Percentiles rank a stretch among this genome's conserved stretches.
These are phyloP conservation scores for Coemansia sp. DNA, from an alignment of 192 early-diverging fungal genomes.

Conservation along the genomic window DNA sequence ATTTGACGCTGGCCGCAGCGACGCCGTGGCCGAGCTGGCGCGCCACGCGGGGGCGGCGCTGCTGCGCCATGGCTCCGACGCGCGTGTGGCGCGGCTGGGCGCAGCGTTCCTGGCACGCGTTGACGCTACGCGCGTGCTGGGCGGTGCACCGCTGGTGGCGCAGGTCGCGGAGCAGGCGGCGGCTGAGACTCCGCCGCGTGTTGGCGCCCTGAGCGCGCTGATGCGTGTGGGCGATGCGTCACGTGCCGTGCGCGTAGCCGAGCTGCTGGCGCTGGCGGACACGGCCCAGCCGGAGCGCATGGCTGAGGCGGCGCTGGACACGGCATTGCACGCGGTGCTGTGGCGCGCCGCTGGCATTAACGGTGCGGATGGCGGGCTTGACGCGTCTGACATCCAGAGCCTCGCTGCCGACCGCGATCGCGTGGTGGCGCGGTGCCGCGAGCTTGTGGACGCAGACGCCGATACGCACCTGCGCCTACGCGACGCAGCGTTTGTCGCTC, in stretches of 20 bases:
- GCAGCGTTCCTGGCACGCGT: conserved; percentile 30
- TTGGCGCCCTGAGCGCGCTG: conserved; percentile 23
- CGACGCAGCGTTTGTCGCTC: conserved; percentile 36
- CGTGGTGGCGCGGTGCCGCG: conserved; percentile 8
- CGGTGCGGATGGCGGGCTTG: background rate
- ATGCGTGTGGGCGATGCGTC: conserved; percentile 23
- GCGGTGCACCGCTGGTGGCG: background rate
- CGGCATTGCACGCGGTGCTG: conserved; percentile 27
- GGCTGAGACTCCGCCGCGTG: conserved; percentile 12
- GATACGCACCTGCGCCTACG: conserved; percentile 11
- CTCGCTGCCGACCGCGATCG: conserved; percentile 23
- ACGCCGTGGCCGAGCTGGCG: conserved; percentile 7
- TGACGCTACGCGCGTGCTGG: conserved; percentile 27
- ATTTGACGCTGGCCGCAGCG: conserved; percentile 30
- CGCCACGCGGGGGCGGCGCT: conserved; percentile 11
- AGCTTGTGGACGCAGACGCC: conserved; percentile 10
- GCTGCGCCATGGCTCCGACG: conserved; percentile 25
- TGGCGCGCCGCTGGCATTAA: conserved; percentile 15
- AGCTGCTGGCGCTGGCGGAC: background rate
- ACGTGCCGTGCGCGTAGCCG: background rate
- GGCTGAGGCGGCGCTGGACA: conserved; percentile 28
- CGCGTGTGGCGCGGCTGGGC: conserved; percentile 24
- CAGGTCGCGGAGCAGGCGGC: conserved; percentile 11
- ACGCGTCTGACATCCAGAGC: background rate
- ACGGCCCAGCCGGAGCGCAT: conserved; percentile 13